Percentiles rank a stretch among this genome's conserved stretches.
Conservation (phyloP, 495 filamentous ascomycete species). For the Venustampulla echinocandica region DNA sequence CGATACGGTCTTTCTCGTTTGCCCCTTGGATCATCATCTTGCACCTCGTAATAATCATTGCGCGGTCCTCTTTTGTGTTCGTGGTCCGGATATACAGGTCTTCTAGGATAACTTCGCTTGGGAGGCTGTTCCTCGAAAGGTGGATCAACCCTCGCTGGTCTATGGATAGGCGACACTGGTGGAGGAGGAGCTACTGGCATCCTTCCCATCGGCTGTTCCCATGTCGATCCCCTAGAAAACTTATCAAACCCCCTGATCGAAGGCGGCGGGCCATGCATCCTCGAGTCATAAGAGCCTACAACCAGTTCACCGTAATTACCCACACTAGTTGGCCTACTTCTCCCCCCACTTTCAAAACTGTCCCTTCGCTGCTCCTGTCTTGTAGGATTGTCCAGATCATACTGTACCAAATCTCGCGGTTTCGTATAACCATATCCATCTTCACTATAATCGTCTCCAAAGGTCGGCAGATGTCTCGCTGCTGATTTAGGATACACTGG, state of each 20-base stretch:
- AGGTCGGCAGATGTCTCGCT: conserved; percentile 23
- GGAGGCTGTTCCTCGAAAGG: conserved; percentile 12
- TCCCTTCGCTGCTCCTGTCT: conserved; percentile 35
- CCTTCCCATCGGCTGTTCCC: conserved; percentile 33
- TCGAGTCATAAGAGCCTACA: conserved; percentile 35
- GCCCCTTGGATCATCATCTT: conserved; percentile 17
- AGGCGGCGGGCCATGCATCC: conserved; percentile 49
- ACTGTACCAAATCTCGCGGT: conserved; percentile 57
- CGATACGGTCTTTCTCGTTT: conserved; percentile 9
- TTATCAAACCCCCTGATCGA: conserved; percentile 56
- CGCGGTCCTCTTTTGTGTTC: conserved; percentile 14
- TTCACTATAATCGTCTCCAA: conserved; percentile 52
- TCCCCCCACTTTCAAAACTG: conserved; percentile 42
- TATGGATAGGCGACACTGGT: conserved; percentile 13
- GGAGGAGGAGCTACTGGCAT: conserved; percentile 31
- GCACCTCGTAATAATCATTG: conserved; percentile 19
- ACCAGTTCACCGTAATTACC: conserved; percentile 49
- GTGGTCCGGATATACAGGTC: conserved; percentile 40
- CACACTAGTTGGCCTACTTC: conserved; percentile 51
- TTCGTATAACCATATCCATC: conserved; percentile 67
- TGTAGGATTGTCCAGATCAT: conserved; percentile 45
- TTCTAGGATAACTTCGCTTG: conserved; percentile 15
- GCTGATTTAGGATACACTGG: conserved; percentile 10
- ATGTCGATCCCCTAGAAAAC: conserved; percentile 27
- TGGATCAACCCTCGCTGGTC: conserved; percentile 5